Base-by-base conservation (phyloP, 192 early-diverging fungal species). In the Linnemannia hyalina region DNA sequence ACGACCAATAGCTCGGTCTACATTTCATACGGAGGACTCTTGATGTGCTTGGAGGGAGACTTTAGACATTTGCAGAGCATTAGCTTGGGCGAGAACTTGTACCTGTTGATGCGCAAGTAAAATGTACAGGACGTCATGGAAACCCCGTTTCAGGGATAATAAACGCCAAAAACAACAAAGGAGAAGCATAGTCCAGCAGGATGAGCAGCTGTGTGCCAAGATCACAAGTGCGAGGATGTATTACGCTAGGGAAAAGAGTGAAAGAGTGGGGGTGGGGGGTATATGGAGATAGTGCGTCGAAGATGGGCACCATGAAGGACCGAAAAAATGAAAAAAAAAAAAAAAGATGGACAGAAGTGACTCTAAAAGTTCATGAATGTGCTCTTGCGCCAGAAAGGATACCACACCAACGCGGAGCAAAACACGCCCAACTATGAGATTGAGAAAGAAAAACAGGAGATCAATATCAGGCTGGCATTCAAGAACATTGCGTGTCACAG, bases 31-130 rank as follows among this genome's bases (percentile, higher is more conserved):
- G 98, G 97, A 75, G 98, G 98, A 3, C 89, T 99, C 80, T 91
- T 98, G 78, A 95, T 99, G 95, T 95, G 94, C 78, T 81, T 98
- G 60, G 94, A 95, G 76, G 98, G 97, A 42, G 95, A 97, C 79
- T 93, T 93, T 82, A 91, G 96, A 76, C 94, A 95, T 73, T 83
- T 99, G 86, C 93, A 95, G 75, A 94, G 94, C 86, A 90, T 99
- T 78, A 92, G 91, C 73, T 94, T 96, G 38, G 98, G 98, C 32
- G 96, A 98, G 90, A 93, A 96, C 80, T 77, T 98, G 54, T 99
- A 99, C 82, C 89, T 99, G 81, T 88, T 99, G 74, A 95, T 99
- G 90, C 93, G 96, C 84, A 92, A 92, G 88, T 93, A 92, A 92
- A 60, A 77, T 6, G 3, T 15, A 32, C 3, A 10, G 11, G 29